A percentile compares a stretch with the other conserved stretches of the same genome.
These are phyloP conservation scores for Kluyveromyces lactis DNA, from an alignment of 805 yeast genomes.

Conservation along the genomic window DNA sequence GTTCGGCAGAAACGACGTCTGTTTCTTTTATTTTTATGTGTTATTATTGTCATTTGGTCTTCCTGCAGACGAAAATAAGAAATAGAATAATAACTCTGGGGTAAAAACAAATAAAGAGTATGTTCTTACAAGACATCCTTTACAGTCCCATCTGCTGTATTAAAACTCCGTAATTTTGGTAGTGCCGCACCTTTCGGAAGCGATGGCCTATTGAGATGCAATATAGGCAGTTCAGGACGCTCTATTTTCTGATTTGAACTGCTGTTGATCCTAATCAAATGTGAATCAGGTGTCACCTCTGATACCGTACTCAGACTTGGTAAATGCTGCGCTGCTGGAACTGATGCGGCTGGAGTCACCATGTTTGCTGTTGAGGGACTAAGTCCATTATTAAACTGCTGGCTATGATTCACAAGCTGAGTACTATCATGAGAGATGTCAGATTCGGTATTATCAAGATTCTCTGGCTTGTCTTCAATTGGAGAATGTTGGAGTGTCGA, in stretches of 20 bases:
- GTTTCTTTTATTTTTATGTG: too few relatives aligned
- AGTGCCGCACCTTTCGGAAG: constrained; percentile 4
- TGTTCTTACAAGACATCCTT: constrained; percentile 11
- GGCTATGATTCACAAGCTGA: constrained; percentile 1
- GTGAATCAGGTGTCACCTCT: neutral
- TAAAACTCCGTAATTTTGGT: constrained; percentile 25
- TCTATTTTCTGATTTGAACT: neutral
- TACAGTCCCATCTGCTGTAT: constrained; percentile 19
- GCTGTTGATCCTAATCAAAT: neutral
- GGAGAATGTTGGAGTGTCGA: neutral
- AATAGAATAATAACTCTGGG: neutral
- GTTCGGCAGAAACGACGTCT: too few relatives aligned
- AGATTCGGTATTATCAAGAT: constrained; percentile 9
- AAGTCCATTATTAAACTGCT: neutral
- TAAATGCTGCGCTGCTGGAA: neutral
- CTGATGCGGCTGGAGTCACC: neutral
- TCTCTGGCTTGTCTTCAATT: constrained; percentile 1
- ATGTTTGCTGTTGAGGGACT: neutral
- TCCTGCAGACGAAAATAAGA: neutral
- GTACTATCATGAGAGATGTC: constrained; percentile 10
- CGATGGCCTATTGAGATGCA: neutral
- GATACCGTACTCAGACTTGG: neutral
- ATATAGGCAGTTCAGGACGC: neutral
- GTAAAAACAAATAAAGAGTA: too few relatives aligned
- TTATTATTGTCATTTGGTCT: too few relatives aligned